phyloP scores from a whole-genome alignment of 768 basidiomycete species.

The Candolleomyces eurysporus region DNA sequence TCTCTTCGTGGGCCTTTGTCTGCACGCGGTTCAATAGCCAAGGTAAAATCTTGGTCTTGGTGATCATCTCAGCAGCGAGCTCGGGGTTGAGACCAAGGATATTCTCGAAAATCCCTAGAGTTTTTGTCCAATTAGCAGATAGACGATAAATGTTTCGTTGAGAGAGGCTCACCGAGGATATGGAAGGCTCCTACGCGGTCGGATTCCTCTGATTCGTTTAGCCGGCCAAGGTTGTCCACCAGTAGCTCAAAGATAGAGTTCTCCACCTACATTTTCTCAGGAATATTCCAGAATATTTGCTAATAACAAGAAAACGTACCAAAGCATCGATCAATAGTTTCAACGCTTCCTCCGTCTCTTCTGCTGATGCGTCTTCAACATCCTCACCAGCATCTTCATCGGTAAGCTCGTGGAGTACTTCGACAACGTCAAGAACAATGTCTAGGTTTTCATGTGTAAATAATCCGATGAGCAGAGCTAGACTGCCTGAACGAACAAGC shows the following conservation, averaged over 20 bases:
- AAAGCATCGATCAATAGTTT: conserved; percentile 73
- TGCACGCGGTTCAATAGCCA: conserved; percentile 83
- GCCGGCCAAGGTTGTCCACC: conserved; percentile 81
- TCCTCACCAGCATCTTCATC: conserved; percentile 91
- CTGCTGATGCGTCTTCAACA: conserved; percentile 59
- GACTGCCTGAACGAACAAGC: conserved; percentile 71
- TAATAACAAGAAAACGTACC: conserved; percentile 45
- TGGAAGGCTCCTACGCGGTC: conserved; percentile 93
- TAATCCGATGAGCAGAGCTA: conserved; percentile 73
- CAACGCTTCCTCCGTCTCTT: conserved; percentile 62
- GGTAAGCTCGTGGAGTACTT: conserved; percentile 89
- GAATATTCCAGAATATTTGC: background rate
- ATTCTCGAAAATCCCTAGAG: conserved; percentile 87
- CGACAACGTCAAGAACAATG: conserved; percentile 94
- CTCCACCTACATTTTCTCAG: conserved; percentile 53
- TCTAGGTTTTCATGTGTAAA: conserved; percentile 96
- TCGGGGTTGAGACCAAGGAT: conserved; percentile 81
- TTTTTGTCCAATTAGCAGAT: background rate
- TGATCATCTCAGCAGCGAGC: conserved; percentile 65
- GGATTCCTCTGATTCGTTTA: conserved; percentile 90
- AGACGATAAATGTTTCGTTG: background rate
- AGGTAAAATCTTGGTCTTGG: conserved; percentile 69
- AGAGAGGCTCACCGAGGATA: conserved; percentile 60
- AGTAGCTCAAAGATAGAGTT: conserved; percentile 84
- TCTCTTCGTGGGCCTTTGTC: conserved; percentile 77